These are phyloP conservation scores for Cyanidium caldarium DNA, from an alignment of 23 red algal genomes.

Conservation along the genomic window DNA sequence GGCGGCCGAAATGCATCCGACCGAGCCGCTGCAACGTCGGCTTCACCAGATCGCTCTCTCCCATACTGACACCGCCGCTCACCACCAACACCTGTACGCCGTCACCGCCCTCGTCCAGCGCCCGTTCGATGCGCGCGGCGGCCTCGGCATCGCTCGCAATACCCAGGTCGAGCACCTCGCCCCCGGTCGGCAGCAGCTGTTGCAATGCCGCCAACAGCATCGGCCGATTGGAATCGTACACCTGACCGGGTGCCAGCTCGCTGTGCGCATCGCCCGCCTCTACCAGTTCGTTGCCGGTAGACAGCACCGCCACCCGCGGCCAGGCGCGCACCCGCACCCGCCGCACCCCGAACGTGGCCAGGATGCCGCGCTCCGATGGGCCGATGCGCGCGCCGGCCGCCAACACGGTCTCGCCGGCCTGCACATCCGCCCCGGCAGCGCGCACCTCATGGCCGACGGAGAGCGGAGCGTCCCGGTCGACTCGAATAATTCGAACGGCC, in stretches of 20 bases:
- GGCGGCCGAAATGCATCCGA: slow-evolving; percentile 65
- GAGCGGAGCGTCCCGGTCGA: slow-evolving; percentile 14
- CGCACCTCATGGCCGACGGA: slow-evolving; percentile 55
- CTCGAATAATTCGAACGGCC: too few species aligned
- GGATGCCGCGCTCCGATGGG: slow-evolving; percentile 37
- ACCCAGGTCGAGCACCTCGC: slow-evolving; percentile 39
- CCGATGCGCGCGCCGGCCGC: slow-evolving; percentile 20
- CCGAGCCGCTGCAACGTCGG: slow-evolving; percentile 33
- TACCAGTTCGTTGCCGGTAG: slow-evolving; percentile 73
- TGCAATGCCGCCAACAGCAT: slow-evolving; percentile 50
- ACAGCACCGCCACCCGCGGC: slow-evolving; percentile 57
- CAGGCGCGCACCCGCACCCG: slow-evolving; percentile 12
- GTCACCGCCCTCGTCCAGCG: slow-evolving; percentile 4
- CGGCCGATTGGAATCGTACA: slow-evolving; percentile 73
- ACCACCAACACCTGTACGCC: slow-evolving; percentile 60
- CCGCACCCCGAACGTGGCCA: slow-evolving; percentile 30
- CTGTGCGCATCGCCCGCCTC: slow-evolving; percentile 12
- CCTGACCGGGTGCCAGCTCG: not conserved
- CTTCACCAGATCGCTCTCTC: slow-evolving; percentile 52
- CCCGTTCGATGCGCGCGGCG: not conserved
- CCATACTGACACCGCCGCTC: slow-evolving; percentile 80
- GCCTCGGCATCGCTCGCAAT: slow-evolving; percentile 33
- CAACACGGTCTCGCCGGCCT: slow-evolving; percentile 41
- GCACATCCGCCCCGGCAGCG: slow-evolving; percentile 39
- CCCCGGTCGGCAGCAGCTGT: slow-evolving; percentile 20